Base-by-base conservation (phyloP, 805 yeast species). In the Candida manassasensis region DNA sequence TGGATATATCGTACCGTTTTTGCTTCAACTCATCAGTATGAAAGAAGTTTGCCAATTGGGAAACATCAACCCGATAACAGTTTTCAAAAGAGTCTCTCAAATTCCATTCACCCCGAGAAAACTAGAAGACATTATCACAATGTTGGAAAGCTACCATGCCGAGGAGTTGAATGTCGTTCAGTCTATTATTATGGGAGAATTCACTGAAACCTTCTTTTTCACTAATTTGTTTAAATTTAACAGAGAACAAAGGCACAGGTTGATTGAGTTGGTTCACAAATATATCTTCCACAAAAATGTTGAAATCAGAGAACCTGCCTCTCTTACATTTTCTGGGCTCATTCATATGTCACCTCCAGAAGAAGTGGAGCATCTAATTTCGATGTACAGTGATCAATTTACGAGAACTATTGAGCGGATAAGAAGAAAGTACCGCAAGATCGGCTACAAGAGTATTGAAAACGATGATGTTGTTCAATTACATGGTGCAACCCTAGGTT, bases 401-500 rank as follows among this genome's bases (percentile, higher is more conserved):
- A 39, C 57, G 4, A 34, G 40, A 9, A 59, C 57, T 19, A 52
- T 67, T 37, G 61, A 63, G 21, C 53, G 52, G 21, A 74, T 81
- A 41, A 63, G 72, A 10, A 56, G 47, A 29, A 59, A 58, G 33
- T 56, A 81, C 40, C 61, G 52, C 21, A 65, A 66, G 42, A 40
- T 48, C 6, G 67, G 63, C 3, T 42, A 70, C 38, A 61, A 58
- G 36, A 51, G 52, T 17, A 47, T 61, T 5, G 47, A 73, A 3
- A 50, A 54, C 27, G 67, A 67, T 13, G 73, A 73, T 37, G 52
- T 63, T 8, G 61, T 73, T 5, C 57, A 60, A 3, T 60, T 87
- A 3, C 97, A 90, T 53, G 95, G 94, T 3, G 87, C 95, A 2
- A 79, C 89, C 0, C 62, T 93, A 16, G 97, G 97, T 0, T 62